phyloP scores from a whole-genome alignment of 2,329 filamentous ascomycete species.

The Hirsutella minnesotensis region DNA sequence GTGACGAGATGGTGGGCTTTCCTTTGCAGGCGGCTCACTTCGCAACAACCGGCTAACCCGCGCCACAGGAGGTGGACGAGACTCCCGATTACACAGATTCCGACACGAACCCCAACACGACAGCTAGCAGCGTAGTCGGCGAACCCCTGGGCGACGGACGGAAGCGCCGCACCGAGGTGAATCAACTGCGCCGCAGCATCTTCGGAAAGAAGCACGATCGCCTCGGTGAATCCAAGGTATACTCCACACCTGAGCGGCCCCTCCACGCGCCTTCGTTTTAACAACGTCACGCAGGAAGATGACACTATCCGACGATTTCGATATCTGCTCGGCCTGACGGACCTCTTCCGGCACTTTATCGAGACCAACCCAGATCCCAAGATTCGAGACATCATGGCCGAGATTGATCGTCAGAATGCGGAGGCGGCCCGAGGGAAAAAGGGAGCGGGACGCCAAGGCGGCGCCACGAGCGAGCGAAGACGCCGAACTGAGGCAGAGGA shows the following conservation, averaged over 20 bases:
- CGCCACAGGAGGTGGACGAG: slow-evolving; percentile 47
- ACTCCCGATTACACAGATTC: slow-evolving; percentile 56
- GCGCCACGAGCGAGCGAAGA: slow-evolving; percentile 64
- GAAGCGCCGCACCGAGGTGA: slow-evolving; percentile 75
- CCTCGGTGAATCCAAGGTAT: slow-evolving; percentile 83
- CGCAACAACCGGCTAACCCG: background rate
- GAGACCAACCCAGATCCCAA: slow-evolving; percentile 92
- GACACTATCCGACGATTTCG: slow-evolving; percentile 90
- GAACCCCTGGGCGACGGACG: slow-evolving; percentile 66
- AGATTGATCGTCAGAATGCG: slow-evolving; percentile 88
- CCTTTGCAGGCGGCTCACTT: background rate
- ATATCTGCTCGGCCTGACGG: slow-evolving; percentile 87
- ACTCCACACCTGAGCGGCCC: slow-evolving; percentile 6
- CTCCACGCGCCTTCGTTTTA: slow-evolving; percentile 1
- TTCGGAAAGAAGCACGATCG: slow-evolving; percentile 92
- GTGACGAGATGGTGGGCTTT: slow-evolving; percentile 35
- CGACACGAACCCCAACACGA: slow-evolving; percentile 56
- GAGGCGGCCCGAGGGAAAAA: slow-evolving; percentile 63
- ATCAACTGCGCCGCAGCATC: slow-evolving; percentile 81
- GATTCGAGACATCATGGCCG: slow-evolving; percentile 83
- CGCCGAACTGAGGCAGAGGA: slow-evolving; percentile 95
- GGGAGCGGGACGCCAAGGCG: slow-evolving; percentile 67
- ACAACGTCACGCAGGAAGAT: slow-evolving; percentile 57
- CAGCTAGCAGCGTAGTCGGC: slow-evolving; percentile 75
- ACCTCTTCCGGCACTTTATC: slow-evolving; percentile 97